Evolutionary conservation across 129 eudicot genomes (phyloP), one percentile per base, ranked within the genome.

Genomic region (Pseudognaphalium luteoalbum): DNA sequence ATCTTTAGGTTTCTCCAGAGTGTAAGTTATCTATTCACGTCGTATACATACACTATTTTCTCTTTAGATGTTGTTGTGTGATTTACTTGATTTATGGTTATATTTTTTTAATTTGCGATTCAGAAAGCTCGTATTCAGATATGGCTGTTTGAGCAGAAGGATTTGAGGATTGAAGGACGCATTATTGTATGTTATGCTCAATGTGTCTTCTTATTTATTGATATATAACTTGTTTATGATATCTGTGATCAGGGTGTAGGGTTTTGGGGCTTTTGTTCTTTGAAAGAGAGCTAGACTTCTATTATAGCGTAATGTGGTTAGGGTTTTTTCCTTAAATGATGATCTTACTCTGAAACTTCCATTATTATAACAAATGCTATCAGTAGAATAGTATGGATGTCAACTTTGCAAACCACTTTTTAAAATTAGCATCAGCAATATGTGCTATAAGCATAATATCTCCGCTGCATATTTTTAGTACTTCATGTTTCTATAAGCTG

Each of bases 81-180:
- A 28, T 59, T 30, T 44, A 10, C 5, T 50, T 16, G 42, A 22
- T 71, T 17, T 32, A 57, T 2, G 65, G 12, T 6, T 35, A 11
- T 74, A 39, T 19, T 28, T 50, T 61, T 15, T 10, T 32, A 5
- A 12, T 4, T 65, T 39, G 5, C 7, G 41, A 20, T 35, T 8
- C 85, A 88, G 93, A 90, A 91, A 86, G 88, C 97, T 74, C 97
- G 97, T 30, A 88, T 88, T 58, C 93, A 88, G 84, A 91, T 91
- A 50, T 91, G 93, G 97, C 83, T 91, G 59, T 91, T 91, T 35
- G 93, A 91, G 81, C 93, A 86, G 87, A 91, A 91, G 81, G 97
- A 91, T 63, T 66, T 88, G 82, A 86, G 97, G 83, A 91, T 91
- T 1, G 97, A 91, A 78, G 97, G 97, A 7, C 89, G 93, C 12